A percentile compares a stretch with the other conserved stretches of the same genome.
Conservation (phyloP, 345 rosid species). For the Lepidium aucheri region DNA sequence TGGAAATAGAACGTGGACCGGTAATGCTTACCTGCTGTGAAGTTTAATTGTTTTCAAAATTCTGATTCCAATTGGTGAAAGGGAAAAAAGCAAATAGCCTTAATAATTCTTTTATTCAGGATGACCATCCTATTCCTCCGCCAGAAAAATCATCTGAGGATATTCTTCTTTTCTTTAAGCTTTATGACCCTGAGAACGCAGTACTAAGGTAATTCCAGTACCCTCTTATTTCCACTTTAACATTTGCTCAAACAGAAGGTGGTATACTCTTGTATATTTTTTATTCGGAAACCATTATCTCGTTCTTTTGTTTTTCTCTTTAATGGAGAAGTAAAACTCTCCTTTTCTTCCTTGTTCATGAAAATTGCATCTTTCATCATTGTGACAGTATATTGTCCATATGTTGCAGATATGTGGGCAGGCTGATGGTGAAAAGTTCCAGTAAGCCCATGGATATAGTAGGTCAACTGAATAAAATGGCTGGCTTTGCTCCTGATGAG, state of each 20-base stretch:
- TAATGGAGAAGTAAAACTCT: background rate
- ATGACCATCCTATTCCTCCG: constrained; percentile 52
- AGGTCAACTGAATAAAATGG: constrained; percentile 74
- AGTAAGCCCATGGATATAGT: constrained; percentile 74
- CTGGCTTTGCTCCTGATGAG: constrained; percentile 78
- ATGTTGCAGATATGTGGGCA: constrained; percentile 66
- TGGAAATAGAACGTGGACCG: constrained; percentile 81
- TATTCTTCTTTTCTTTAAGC: constrained; percentile 84
- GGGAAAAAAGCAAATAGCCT: background rate
- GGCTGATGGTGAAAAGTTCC: constrained; percentile 73
- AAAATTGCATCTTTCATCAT: background rate
- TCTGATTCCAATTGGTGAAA: background rate
- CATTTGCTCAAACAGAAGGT: constrained; percentile 1
- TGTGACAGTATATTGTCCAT: constrained; percentile 9
- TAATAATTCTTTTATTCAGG: constrained; percentile 38
- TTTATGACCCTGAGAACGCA: constrained; percentile 70
- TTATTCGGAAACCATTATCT: background rate
- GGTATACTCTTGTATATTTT: background rate
- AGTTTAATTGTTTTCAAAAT: background rate
- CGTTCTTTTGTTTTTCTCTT: background rate
- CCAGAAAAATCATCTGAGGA: constrained; percentile 70
- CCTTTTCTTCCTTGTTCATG: background rate
- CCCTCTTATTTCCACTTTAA: background rate
- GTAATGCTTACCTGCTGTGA: constrained; percentile 33
- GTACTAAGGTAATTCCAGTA: constrained; percentile 55